Evolutionary conservation across 2,329 filamentous ascomycete genomes (phyloP).

Genomic region (Penicillium oxalicum): DNA sequence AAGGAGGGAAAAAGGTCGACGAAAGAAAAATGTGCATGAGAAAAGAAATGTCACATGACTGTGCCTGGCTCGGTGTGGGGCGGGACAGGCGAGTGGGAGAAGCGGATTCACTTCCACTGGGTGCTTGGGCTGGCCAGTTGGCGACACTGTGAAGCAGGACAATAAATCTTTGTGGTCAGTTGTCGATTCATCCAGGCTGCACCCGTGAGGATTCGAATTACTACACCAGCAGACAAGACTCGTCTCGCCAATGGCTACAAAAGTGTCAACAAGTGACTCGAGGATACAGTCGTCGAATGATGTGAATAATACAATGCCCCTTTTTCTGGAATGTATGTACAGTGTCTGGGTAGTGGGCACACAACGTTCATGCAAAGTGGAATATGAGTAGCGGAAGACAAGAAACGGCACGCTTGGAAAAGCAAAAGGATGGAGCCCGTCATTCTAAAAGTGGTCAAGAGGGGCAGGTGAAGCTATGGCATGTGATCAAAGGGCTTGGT

Average conservation of each 20-base stretch:
- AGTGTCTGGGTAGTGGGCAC: background rate
- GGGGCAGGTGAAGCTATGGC: background rate
- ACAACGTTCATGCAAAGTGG: constrained; percentile 3
- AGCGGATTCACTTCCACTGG: background rate
- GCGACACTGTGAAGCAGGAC: background rate
- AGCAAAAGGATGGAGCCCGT: background rate
- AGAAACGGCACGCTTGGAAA: constrained; percentile 3
- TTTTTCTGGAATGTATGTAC: constrained; percentile 6
- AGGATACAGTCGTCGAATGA: too few relatives aligned
- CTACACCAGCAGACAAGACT: too few relatives aligned
- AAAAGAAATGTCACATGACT: constrained; percentile 2
- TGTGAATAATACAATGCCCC: background rate
- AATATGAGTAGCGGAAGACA: background rate
- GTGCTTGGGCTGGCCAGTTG: background rate
- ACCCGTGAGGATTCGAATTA: too few relatives aligned
- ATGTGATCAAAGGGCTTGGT: constrained; percentile 9
- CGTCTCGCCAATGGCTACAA: too few relatives aligned
- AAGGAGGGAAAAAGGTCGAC: constrained; percentile 5
- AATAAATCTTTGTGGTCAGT: too few relatives aligned
- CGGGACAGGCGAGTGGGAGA: background rate
- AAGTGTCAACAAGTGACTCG: too few relatives aligned
- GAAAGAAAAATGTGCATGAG: constrained; percentile 9
- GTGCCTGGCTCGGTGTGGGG: background rate
- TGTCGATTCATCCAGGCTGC: too few relatives aligned
- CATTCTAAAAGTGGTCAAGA: background rate